Evolutionary conservation across 306 rosid genomes (phyloP), one percentile per base, ranked within the genome.

Genomic region (Herpetospermum pedunculosum): DNA sequence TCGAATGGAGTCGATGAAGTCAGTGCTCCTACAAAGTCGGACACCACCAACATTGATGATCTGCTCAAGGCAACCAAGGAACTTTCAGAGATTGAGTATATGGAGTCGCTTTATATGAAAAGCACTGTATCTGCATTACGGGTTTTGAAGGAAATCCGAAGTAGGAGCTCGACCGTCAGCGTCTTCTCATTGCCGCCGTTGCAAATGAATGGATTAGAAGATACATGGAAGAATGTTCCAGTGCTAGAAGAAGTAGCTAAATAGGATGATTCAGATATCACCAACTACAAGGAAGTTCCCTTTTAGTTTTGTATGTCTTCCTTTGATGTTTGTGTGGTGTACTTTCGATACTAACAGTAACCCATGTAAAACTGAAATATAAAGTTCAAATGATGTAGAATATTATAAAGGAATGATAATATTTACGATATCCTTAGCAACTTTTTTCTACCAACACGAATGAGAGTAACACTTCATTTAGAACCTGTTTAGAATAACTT

Each of bases 111-210:
- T 52, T 87, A 88, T 44, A 85, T 92, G 98, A 87, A 88, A 81
- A 88, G 98, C 52, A 92, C 97, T 3, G 54, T 92, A 65, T 80
- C 96, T 13, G 98, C 98, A 16, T 82, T 92, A 79, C 86, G 86
- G 68, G 89, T 84, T 81, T 72, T 92, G 86, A 87, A 90, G 92
- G 96, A 92, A 79, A 88, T 92, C 77, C 73, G 98, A 76, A 92
- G 96, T 14, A 83, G 87, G 78, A 92, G 98, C 86, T 92, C 98
- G 2, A 92, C 98, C 0, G 98, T 92, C 9, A 87, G 96, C 50
- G 83, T 72, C 71, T 92, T 90, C 60, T 92, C 98, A 1, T 86
- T 92, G 90, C 98, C 98, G 35, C 98, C 98, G 0, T 79, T 92
- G 84, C 88, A 90, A 44, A 69, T 44, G 76, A 82, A 78, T 76